Evolutionary conservation across 306 rosid species (phyloP), one percentile per base, ranked within the genome.

Genomic region (Cicer chorassanicum): DNA sequence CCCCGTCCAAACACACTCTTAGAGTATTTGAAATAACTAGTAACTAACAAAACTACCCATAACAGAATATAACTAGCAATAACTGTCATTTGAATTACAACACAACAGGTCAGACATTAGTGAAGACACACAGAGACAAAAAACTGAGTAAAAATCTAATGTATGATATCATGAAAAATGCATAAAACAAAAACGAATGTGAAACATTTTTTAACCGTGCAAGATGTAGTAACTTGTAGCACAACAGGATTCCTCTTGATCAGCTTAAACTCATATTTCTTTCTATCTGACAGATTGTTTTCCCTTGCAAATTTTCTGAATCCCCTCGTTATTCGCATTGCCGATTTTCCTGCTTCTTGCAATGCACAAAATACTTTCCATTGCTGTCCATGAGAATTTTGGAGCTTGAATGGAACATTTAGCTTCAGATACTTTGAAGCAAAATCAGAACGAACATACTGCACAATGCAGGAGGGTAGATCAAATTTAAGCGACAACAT

Each of bases 241-340:
- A 73, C 69, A 41, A 8, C 7, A 1, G 10, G 60, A 43, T 71
- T 13, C 19, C 0, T 71, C 70, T 72, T 61, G 53, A 82, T 73
- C 66, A 87, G 54, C 79, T 87, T 74, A 61, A 82, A 84, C 40
- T 65, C 74, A 44, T 77, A 78, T 10, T 36, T 0, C 56, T 74
- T 79, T 40, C 70, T 76, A 6, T 1, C 40, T 50, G 8, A 50
- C 29, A 18, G 6, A 8, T 18, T 50, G 56, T 50, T 50, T 14
- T 50, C 82, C 50, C 7, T 60, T 0, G 8, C 8, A 51, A 83
- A 71, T 7, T 0, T 6, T 5, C 1, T 0, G 24, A 78, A 49
- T 72, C 84, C 87, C n/a, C 0, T 45, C 14, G 24, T 34, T 7
- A 80, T 42, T 65, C 12, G 29, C 74, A 14, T 54, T 54, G 34